Percentiles rank a stretch among this genome's conserved stretches.
phyloP scores from a whole-genome alignment of 2,329 filamentous ascomycete genomes.

The Phaeosphaeriaceae sp. region DNA sequence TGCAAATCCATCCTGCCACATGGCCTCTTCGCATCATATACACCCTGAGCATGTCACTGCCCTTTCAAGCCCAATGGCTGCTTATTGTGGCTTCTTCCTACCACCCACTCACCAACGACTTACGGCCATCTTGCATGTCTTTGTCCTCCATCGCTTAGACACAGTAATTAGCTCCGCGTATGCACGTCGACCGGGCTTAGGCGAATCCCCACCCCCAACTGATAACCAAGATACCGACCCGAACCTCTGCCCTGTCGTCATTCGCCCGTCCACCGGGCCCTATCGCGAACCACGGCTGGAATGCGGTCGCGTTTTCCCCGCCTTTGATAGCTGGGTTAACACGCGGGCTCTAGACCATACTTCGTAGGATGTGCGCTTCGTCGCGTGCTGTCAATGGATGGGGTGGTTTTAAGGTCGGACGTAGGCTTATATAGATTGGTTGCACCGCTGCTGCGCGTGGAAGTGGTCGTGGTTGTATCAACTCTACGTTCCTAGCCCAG shows the following conservation, averaged over 20 bases:
- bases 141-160: not conserved
- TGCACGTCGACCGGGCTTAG: not conserved
- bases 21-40: not conserved
- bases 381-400: too few relatives aligned
- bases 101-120: not conserved
- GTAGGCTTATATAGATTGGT: not conserved
- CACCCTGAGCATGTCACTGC: not conserved
- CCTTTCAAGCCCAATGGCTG: not conserved
- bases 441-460: not conserved
- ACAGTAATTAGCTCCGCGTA: not conserved
- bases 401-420: not conserved
- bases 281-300: constrained; percentile 11
- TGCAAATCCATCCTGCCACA: not conserved
- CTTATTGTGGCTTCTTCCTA: not conserved
- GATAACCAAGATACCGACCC: constrained; percentile 14
- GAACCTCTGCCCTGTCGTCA: constrained; percentile 7
- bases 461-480: too few relatives aligned
- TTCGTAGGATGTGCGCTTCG: not conserved
- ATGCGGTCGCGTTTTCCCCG: constrained; percentile 4
- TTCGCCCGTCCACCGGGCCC: constrained; percentile 14
- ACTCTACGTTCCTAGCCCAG: too few relatives aligned
- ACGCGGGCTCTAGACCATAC: not conserved
- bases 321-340: not conserved
- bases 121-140: not conserved
- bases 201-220: constrained; percentile 2